Evolutionary conservation across 208 protist genomes (phyloP).

Genomic region (Tetramitus jugosus): DNA sequence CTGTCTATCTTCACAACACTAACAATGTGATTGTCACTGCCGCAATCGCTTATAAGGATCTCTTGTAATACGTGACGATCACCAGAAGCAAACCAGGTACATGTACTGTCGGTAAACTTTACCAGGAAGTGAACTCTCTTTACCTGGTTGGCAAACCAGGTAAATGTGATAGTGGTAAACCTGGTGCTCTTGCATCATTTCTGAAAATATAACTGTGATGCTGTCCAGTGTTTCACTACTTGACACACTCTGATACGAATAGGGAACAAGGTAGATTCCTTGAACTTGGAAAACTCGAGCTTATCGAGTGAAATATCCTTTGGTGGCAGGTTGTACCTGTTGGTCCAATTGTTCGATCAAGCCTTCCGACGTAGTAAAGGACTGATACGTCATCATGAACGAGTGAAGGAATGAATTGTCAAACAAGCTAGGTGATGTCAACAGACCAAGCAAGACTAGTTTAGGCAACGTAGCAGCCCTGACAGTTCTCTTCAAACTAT

Average conservation of each 20-base stretch:
- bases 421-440: neutral
- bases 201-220: slow-evolving; percentile 14
- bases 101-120: too few species aligned
- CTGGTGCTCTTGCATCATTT: neutral
- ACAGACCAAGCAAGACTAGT: neutral
- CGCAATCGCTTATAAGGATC: too few species aligned
- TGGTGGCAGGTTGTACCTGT: neutral
- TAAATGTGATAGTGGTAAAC: too few species aligned
- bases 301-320: too few species aligned
- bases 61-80: too few species aligned
- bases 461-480: slow-evolving; percentile 8
- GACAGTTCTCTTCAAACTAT: too few species aligned
- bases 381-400: slow-evolving; percentile 6
- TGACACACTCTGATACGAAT: slow-evolving; percentile 2
- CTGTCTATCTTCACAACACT: too few species aligned
- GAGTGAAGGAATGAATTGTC: neutral
- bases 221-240: neutral
- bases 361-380: neutral
- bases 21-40: too few species aligned
- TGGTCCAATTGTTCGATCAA: neutral
- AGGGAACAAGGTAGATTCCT: neutral
- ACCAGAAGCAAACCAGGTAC: too few species aligned
- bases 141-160: too few species aligned
- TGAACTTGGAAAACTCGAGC: neutral
- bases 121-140: too few species aligned